Evolutionary conservation across 345 rosid genomes (phyloP).

Genomic region (Bruguiera sexangula): DNA sequence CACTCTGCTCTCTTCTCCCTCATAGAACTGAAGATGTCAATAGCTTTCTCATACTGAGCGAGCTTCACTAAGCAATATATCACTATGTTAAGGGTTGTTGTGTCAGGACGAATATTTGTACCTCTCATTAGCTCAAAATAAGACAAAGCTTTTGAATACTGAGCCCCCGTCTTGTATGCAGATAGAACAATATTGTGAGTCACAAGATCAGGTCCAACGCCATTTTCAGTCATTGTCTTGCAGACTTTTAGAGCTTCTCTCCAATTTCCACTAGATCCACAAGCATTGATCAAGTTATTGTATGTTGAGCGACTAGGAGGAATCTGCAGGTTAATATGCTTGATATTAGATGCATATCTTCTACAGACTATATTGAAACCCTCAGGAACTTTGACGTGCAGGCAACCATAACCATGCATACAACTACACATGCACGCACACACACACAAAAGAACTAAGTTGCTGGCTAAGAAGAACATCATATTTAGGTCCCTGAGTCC

Average conservation of each 20-base stretch:
- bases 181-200: constrained; percentile 88
- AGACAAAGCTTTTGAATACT: constrained; percentile 74
- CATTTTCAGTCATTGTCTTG: constrained; percentile 92
- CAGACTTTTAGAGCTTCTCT: constrained; percentile 82
- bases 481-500: neutral
- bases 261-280: constrained; percentile 98
- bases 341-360: constrained; percentile 8
- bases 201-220: constrained; percentile 94
- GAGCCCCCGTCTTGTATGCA: constrained; percentile 77
- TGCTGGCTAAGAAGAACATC: neutral
- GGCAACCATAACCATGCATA: too few relatives aligned
- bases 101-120: constrained; percentile 73
- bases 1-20: constrained; percentile 68
- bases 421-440: neutral
- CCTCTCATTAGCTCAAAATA: constrained; percentile 91
- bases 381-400: neutral
- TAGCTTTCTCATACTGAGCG: constrained; percentile 65
- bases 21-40: constrained; percentile 74
- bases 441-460: neutral
- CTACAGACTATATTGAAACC: neutral
- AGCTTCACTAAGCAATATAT: constrained; percentile 75
- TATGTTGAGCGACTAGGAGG: constrained; percentile 86
- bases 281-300: constrained; percentile 88
- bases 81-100: constrained; percentile 79
- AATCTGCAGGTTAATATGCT: constrained; percentile 46